Conservation (phyloP, 192 early-diverging fungal genomes). For the Coemansia asiatica region DNA sequence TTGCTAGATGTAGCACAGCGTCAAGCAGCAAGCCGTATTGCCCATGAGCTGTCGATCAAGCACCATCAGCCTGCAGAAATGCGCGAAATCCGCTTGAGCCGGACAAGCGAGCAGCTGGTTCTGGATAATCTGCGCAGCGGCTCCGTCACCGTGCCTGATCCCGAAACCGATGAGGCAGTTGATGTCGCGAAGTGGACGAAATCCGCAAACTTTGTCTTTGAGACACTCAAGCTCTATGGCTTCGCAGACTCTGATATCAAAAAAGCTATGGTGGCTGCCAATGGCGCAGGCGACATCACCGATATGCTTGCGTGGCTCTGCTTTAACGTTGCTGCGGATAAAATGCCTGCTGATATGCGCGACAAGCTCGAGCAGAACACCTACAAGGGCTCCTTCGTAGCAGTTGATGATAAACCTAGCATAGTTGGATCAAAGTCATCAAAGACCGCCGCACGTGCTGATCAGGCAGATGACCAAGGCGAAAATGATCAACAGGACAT, state of each 20-base stretch:
- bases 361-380: constrained; percentile 28
- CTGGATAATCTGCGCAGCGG: constrained; percentile 15
- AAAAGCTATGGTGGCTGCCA: constrained; percentile 9
- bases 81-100: constrained; percentile 4
- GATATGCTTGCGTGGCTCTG: constrained; percentile 35
- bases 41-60: constrained; percentile 16
- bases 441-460: not conserved
- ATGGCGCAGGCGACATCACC: constrained; percentile 19
- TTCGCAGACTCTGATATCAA: constrained; percentile 18
- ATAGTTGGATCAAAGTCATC: not conserved
- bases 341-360: constrained; percentile 37
- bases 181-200: constrained; percentile 20
- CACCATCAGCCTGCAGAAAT: not conserved
- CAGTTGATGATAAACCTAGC: not conserved
- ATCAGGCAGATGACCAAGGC: not conserved
- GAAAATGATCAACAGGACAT: not conserved
- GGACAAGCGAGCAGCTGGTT: constrained; percentile 18
- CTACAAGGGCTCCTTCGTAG: not conserved
- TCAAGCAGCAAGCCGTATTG: constrained; percentile 19
- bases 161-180: not conserved
- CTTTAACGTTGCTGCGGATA: constrained; percentile 24
- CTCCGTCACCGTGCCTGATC: not conserved
- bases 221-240: constrained; percentile 19
- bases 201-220: constrained; percentile 29
- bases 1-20: constrained; percentile 18